Base-by-base conservation (phyloP, 2,329 filamentous ascomycete genomes). In the Coniochaeta ligniaria region DNA sequence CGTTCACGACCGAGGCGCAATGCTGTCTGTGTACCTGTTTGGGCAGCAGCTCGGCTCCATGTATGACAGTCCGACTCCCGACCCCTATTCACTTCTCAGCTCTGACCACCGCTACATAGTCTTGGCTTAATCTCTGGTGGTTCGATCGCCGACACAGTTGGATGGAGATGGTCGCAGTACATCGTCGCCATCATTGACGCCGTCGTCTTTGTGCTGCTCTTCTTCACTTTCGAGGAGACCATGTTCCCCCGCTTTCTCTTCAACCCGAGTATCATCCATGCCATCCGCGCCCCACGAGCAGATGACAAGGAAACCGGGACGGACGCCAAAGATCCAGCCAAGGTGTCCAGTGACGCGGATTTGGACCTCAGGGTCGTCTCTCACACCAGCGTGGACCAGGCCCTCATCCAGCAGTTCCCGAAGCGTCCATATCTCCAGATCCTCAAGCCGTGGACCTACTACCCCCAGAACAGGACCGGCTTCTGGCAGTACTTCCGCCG, bases 11-110 rank as follows among this genome's bases (percentile, higher is more conserved):
- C 70, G 74, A 8, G 73, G 74, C 6, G 66, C 69, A 0, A 73
- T 70, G 68, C 60, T 74, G n/a, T 68, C 73, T 2, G 66, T 72
- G 20, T 75, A 75, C 52, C 68, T 75, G 9, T 76, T 75, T 61
- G 73, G 73, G 9, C 73, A 76, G 58, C 74, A 75, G 57, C 66
- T 75, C 2, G 73, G 74, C 0, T 73, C 71, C 0, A 75, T 75
- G 36, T 47, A 58, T 5, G 36, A 20, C n/a, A 2, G 11, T 22
- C 36, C 12, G 7, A 36, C 12, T 36, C 6, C 12, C 35, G 6
- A 3, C 12, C 12, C 3, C 12, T 14, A 36, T 11, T 36, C 35
- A 22, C 8, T 47, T 47, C 41, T 28, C 12, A 31, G 8, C 47
- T 28, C 57, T 45, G 11, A 58, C 35, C 31, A 12, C 16, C 24